Evolutionary conservation across 495 filamentous ascomycete species (phyloP), one percentile per base, ranked within the genome.

Genomic region (Baudoinia panamericana): DNA sequence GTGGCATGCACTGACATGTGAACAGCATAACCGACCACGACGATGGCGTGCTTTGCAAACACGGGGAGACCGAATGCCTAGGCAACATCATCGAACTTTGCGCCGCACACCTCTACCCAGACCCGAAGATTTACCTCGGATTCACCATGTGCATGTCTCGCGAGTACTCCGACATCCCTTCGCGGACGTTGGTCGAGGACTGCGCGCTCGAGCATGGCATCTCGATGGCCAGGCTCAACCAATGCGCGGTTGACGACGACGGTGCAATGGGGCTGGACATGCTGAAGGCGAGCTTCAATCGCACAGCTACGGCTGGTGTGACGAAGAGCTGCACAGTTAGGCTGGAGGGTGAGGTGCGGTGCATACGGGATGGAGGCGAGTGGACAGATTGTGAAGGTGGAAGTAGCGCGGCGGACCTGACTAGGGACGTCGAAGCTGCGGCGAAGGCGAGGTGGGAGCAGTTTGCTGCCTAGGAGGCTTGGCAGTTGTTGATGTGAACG

Each of bases 21-120:
- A 34, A 2, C 39, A 63, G 58, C 34, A 30, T 46, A 18, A 62
- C 58, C 27, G 45, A 58, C 30, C 26, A 59, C 18, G 59, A 65
- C 56, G 79, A 77, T 56, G 80, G 78, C 8, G 72, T 87, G 15
- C 63, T 67, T 11, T 99, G 92, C 67, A 92, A 65, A 58, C 90
- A 96, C 54, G 92, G 90, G 4, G 80, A 85, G 4, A 66, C 65
- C 11, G 90, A 99, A 64, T 99, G 90, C 55, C 74, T 96, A 51
- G 87, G 87, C 13, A 81, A 99, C 60, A 93, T 93, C 63, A 67
- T 99, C 56, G 77, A 88, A 48, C 78, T 96, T 41, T 99, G 90
- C 65, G 90, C 85, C 19, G 74, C 77, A 10, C 66, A 76, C 41
- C 68, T 88, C 4, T 83, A 84, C 53, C 71, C 84, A 8, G 75